Percentiles rank a stretch among this genome's conserved stretches.
Conservation (phyloP, 345 rosid genomes). For the Dipteronia dyeriana region DNA sequence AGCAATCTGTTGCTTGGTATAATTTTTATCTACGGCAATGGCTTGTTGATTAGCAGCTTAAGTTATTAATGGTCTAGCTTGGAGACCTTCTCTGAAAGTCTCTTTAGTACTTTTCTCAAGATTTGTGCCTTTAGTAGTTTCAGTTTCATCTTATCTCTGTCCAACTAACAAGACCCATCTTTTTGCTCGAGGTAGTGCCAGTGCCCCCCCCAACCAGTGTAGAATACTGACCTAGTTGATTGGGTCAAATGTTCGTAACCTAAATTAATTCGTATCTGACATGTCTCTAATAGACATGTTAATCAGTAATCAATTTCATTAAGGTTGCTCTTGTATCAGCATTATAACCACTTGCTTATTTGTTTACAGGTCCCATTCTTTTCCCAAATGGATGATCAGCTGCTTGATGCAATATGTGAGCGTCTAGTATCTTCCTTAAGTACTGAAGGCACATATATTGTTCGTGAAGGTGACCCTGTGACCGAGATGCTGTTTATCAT, state of each 20-base stretch:
- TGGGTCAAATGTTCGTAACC: neutral
- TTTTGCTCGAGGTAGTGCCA: neutral
- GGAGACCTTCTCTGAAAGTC: neutral
- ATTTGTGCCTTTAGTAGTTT: neutral
- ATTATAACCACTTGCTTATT: neutral
- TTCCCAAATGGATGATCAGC: slow-evolving; percentile 96
- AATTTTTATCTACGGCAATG: neutral
- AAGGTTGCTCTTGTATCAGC: neutral
- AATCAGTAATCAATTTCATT: neutral
- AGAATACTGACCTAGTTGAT: neutral
- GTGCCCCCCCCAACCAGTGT: neutral
- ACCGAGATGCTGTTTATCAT: slow-evolving; percentile 89
- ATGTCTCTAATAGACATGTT: neutral
- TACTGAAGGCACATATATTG: slow-evolving; percentile 79
- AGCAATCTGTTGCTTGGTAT: neutral
- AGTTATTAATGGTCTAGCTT: neutral
- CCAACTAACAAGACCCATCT: neutral
- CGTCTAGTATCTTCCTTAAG: slow-evolving; percentile 78
- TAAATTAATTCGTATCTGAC: neutral
- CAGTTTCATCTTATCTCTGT: neutral
- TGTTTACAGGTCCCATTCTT: slow-evolving; percentile 80
- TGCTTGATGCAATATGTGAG: slow-evolving; percentile 95
- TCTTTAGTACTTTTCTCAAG: neutral
- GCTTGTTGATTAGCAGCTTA: neutral
- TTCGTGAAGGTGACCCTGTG: slow-evolving; percentile 93